These are phyloP conservation scores for Hibiscus tridactylites DNA, from an alignment of 345 rosid genomes.

Conservation along the genomic window DNA sequence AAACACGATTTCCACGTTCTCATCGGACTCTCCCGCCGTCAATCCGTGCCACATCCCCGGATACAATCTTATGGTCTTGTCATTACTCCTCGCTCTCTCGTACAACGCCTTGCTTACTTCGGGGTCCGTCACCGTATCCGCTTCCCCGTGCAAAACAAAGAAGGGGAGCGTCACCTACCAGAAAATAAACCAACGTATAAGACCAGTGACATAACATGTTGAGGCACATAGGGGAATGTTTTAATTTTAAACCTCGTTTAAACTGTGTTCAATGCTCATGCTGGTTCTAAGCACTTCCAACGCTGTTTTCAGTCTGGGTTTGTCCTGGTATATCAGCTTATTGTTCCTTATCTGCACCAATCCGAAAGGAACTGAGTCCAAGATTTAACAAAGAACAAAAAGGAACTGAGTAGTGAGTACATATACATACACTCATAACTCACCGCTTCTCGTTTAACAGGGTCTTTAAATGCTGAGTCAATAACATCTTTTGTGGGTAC, in stretches of 20 bases:
- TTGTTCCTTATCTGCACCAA: conserved; percentile 60
- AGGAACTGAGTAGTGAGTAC: too few relatives aligned
- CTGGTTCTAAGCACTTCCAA: conserved; percentile 90
- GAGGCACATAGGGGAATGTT: not conserved
- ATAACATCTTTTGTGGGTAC: conserved; percentile 90
- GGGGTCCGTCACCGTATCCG: conserved; percentile 87
- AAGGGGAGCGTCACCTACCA: conserved; percentile 71
- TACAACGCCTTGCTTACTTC: conserved; percentile 89
- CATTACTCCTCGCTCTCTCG: conserved; percentile 54
- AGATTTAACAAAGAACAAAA: not conserved
- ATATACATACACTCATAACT: not conserved
- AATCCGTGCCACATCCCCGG: conserved; percentile 95
- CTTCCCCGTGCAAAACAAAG: conserved; percentile 88
- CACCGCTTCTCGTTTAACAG: conserved; percentile 73
- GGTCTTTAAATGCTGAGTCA: conserved; percentile 73
- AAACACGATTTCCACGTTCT: conserved; percentile 60
- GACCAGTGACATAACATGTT: not conserved
- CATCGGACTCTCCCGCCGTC: conserved; percentile 80
- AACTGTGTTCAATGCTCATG: conserved; percentile 65
- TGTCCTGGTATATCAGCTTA: conserved; percentile 92
- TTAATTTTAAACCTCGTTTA: conserved; percentile 39
- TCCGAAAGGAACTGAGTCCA: not conserved
- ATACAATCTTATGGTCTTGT: conserved; percentile 77
- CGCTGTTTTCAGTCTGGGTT: conserved; percentile 89
- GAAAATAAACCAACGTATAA: not conserved